Conservation (phyloP, 1,284 basidiomycete genomes). For the Fomitopsis schrenkii region DNA sequence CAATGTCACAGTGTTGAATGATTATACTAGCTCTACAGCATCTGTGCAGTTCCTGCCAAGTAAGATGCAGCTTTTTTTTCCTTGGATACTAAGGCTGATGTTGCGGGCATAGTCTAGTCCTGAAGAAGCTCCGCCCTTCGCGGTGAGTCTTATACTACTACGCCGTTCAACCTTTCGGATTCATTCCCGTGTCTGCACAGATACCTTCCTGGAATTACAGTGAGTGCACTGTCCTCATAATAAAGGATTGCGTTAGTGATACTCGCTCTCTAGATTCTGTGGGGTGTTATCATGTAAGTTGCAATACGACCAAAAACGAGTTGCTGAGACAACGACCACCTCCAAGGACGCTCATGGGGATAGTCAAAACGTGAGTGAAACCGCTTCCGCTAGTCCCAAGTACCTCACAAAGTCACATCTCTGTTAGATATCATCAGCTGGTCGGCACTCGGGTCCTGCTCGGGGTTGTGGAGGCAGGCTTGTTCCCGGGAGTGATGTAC, state of each 20-base stretch:
- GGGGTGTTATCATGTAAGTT: constrained; percentile 23
- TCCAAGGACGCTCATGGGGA: constrained; percentile 56
- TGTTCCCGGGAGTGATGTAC: constrained; percentile 68
- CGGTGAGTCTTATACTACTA: neutral
- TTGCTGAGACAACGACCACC: too few relatives aligned
- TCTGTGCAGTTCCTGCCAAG: constrained; percentile 62
- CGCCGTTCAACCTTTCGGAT: neutral
- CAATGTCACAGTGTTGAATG: neutral
- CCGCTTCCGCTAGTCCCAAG: neutral
- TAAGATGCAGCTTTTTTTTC: constrained; percentile 20
- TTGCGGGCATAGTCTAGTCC: constrained; percentile 19
- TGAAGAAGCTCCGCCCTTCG: constrained; percentile 32
- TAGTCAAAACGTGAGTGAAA: constrained; percentile 51
- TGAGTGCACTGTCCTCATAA: constrained; percentile 1
- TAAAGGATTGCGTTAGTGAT: neutral
- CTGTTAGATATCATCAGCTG: constrained; percentile 52
- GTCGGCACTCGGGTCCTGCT: constrained; percentile 58
- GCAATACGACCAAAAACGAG: too few relatives aligned
- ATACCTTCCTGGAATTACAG: constrained; percentile 30
- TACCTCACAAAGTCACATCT: neutral
- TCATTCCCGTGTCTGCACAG: constrained; percentile 1
- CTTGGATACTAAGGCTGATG: neutral
- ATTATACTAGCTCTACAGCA: constrained; percentile 46
- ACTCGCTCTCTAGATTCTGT: constrained; percentile 16
- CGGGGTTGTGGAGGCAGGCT: constrained; percentile 64